Percentiles rank a stretch among this genome's conserved stretches.
These are phyloP conservation scores for Sodiomyces alkalinus DNA, from an alignment of 2,329 filamentous ascomycete genomes.

Conservation along the genomic window DNA sequence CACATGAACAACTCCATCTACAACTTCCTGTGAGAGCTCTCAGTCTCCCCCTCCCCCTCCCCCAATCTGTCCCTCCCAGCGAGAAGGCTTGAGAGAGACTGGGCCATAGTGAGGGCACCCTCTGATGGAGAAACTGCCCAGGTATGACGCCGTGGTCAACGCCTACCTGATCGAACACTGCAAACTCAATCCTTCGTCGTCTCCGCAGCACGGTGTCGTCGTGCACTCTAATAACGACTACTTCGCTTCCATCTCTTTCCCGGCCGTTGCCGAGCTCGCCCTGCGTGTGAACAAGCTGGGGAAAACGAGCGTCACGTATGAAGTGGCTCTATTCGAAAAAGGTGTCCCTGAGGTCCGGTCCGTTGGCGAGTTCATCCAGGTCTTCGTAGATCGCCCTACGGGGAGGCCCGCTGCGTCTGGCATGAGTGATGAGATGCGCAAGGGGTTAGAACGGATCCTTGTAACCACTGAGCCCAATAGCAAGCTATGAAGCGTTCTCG, in stretches of 20 bases:
- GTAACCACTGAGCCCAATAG: not conserved
- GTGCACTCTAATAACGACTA: conserved; percentile 79
- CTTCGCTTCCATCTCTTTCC: conserved; percentile 68
- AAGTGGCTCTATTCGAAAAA: conserved; percentile 71
- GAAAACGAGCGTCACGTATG: conserved; percentile 76
- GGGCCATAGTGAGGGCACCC: not conserved
- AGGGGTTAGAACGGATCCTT: conserved; percentile 39
- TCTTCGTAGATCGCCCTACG: conserved; percentile 66
- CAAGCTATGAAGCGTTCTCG: conserved; percentile 1
- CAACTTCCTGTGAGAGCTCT: conserved; percentile 56
- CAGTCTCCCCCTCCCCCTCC: not conserved
- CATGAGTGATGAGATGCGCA: conserved; percentile 44
- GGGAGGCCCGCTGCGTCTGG: conserved; percentile 51
- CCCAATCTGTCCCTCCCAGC: too few relatives aligned
- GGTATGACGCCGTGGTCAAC: conserved; percentile 83
- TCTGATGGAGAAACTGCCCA: conserved; percentile 18
- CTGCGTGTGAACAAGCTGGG: conserved; percentile 74
- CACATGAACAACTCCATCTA: conserved; percentile 90
- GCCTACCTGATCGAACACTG: conserved; percentile 72
- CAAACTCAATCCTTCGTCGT: conserved; percentile 53
- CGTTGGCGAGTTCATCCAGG: conserved; percentile 75
- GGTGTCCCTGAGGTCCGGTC: conserved; percentile 62
- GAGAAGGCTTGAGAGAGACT: too few relatives aligned
- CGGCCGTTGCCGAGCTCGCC: conserved; percentile 65
- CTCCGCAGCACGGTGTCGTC: conserved; percentile 64